These are phyloP conservation scores for Verticillium alfalfae DNA, from an alignment of 2,329 filamentous ascomycete species.

Conservation along the genomic window DNA sequence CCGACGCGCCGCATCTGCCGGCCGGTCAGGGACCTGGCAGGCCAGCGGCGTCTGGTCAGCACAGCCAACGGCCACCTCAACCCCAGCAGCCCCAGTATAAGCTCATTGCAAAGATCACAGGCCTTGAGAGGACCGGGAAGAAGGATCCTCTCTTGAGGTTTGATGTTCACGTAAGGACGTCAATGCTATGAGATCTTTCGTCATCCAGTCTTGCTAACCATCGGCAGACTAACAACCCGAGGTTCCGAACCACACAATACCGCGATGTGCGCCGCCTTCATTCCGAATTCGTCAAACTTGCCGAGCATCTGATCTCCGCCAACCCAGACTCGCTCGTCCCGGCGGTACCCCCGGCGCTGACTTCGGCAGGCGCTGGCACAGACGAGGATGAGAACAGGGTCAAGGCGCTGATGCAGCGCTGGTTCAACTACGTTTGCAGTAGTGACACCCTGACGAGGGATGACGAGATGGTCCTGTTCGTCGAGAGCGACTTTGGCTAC, in stretches of 20 bases:
- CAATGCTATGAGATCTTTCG: background rate
- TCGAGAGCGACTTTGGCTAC: conserved; percentile 99
- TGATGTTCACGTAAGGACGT: conserved; percentile 78
- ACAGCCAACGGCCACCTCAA: conserved; percentile 47
- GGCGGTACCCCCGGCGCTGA: conserved; percentile 89
- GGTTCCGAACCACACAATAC: conserved; percentile 96
- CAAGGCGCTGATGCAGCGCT: conserved; percentile 85
- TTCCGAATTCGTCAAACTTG: conserved; percentile 94
- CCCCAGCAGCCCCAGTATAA: conserved; percentile 67
- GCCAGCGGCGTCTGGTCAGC: conserved; percentile 10
- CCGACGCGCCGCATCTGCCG: conserved; percentile 15
- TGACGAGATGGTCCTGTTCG: conserved; percentile 95
- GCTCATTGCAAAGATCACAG: conserved; percentile 91
- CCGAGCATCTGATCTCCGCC: conserved; percentile 91
- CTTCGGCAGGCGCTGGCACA: conserved; percentile 88
- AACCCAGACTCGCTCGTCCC: conserved; percentile 94
- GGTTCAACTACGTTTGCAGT: conserved; percentile 88
- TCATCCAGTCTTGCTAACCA: background rate
- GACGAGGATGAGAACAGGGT: conserved; percentile 91
- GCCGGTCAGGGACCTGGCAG: conserved; percentile 15
- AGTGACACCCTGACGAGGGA: conserved; percentile 92
- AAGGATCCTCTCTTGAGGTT: conserved; percentile 95
- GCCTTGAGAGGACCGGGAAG: conserved; percentile 84
- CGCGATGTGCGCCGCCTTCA: conserved; percentile 94
- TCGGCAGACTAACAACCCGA: conserved; percentile 91